These are phyloP conservation scores for Suhomyces prunicola DNA, from an alignment of 805 yeast genomes.

Conservation along the genomic window DNA sequence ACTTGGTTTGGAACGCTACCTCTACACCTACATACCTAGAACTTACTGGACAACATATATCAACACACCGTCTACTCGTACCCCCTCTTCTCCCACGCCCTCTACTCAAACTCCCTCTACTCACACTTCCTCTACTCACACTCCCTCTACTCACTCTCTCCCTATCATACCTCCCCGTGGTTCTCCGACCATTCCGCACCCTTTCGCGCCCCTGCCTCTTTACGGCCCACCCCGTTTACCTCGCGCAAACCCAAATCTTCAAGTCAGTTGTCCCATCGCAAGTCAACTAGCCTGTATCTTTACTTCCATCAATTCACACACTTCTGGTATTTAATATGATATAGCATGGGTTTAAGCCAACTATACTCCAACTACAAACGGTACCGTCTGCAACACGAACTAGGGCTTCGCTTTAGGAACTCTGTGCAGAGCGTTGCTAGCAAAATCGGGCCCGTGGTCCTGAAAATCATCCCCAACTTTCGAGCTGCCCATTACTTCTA, in stretches of 20 bases:
- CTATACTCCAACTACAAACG: slow-evolving; percentile 3
- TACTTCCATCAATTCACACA: too few relatives aligned
- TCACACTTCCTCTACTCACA: too few relatives aligned
- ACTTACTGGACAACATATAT: too few relatives aligned
- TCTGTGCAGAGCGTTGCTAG: slow-evolving; percentile 33
- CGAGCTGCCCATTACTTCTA: slow-evolving; percentile 72
- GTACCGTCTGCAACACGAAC: slow-evolving; percentile 7
- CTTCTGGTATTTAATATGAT: background rate
- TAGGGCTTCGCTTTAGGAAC: slow-evolving; percentile 28
- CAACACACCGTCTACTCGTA: too few relatives aligned
- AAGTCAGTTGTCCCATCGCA: too few relatives aligned
- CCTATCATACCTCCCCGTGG: too few relatives aligned
- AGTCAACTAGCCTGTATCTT: too few relatives aligned
- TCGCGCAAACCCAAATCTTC: background rate
- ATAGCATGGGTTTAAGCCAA: slow-evolving; percentile 4
- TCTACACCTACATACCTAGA: too few relatives aligned
- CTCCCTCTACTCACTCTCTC: too few relatives aligned
- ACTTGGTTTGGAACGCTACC: too few relatives aligned
- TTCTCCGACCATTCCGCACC: background rate
- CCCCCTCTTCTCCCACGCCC: too few relatives aligned
- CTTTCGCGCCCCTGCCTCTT: background rate
- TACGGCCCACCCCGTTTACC: background rate
- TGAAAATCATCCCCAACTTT: slow-evolving; percentile 49
- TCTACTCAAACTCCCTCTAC: too few relatives aligned
- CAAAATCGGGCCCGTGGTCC: slow-evolving; percentile 39